Base-by-base conservation (phyloP, 1,284 basidiomycete species). In the Phlebopus sp. region DNA sequence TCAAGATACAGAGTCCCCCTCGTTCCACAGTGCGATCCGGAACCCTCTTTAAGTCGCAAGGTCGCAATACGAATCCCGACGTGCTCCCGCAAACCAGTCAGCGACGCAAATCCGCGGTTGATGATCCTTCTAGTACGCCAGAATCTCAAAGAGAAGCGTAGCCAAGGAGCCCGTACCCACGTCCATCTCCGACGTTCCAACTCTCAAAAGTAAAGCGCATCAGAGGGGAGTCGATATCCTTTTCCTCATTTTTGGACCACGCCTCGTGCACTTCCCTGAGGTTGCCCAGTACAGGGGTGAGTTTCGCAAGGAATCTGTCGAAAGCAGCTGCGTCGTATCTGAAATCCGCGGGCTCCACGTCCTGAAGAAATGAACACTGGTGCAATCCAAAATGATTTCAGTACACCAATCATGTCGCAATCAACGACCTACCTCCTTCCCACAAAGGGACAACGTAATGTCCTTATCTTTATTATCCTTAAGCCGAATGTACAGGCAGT, bases 401-500 rank as follows among this genome's bases (percentile, higher is more conserved):
- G 36, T n/a, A 27, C n/a, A 31, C 30, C 9, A 5, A 9, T 18
- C 29, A 15, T 2, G 14, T 8, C 2, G 7, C n/a, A 37, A 35
- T 11, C 18, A 42, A 43, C 19, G 10, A 61, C 64, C 21, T 46
- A 75, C 77, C 55, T 74, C 69, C 47, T 74, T 68, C 38, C 74
- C 68, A 3, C 64, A 73, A 10, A 78, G 63, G 2, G 75, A 72
- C 3, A 82, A 66, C 6, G 67, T 57, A 10, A 84, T 54, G 21
- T 66, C 61, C 2, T 59, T 53, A 6, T 70, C 74, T 10, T 66
- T 59, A 34, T 72, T 71, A 51, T 86, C 82, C 57, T 77, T 66
- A 8, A 85, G 57, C 18, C 67, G 60, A 38, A 85, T 53, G 47
- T 70, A 76, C 42, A 84, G 63, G 42, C 73, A 60, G 49, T 74